phyloP scores from a whole-genome alignment of 2,329 filamentous ascomycete species.

The Fusarium pininemorale region DNA sequence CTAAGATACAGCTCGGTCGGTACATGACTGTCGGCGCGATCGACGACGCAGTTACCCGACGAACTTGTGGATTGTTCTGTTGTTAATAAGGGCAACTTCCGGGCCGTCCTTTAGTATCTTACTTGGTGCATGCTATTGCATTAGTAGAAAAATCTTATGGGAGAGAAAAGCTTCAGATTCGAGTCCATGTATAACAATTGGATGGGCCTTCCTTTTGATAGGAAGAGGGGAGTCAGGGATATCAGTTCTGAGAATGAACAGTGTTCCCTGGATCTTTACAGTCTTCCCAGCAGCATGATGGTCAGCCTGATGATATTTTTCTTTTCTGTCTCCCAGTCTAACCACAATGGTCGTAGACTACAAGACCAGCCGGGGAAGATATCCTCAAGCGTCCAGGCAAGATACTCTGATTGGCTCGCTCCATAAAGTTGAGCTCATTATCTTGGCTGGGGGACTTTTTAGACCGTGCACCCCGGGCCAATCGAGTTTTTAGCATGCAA shows the following conservation, averaged over 20 bases:
- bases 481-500: constrained; percentile 15
- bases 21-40: constrained; percentile 14
- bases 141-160: background rate
- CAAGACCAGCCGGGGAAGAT: constrained; percentile 18
- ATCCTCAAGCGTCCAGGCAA: constrained; percentile 21
- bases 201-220: constrained; percentile 5
- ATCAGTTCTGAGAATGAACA: background rate
- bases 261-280: constrained; percentile 20
- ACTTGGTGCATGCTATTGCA: constrained; percentile 13
- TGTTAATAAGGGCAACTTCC: background rate
- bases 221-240: constrained; percentile 5
- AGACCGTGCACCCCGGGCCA: constrained; percentile 9
- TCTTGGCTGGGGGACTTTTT: constrained; percentile 4
- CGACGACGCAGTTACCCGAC: constrained; percentile 29
- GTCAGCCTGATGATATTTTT: constrained; percentile 3
- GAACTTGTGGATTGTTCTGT: constrained; percentile 32
- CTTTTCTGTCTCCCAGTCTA: background rate
- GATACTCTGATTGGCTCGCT: constrained; percentile 17
- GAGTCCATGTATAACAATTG: constrained; percentile 38
- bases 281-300: background rate
- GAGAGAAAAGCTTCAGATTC: background rate
- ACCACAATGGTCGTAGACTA: constrained; percentile 2
- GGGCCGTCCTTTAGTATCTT: background rate
- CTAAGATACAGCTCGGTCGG: background rate
- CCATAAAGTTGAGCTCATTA: background rate